phyloP scores from a whole-genome alignment of 495 filamentous ascomycete genomes.

The Aspergillus asperescens region DNA sequence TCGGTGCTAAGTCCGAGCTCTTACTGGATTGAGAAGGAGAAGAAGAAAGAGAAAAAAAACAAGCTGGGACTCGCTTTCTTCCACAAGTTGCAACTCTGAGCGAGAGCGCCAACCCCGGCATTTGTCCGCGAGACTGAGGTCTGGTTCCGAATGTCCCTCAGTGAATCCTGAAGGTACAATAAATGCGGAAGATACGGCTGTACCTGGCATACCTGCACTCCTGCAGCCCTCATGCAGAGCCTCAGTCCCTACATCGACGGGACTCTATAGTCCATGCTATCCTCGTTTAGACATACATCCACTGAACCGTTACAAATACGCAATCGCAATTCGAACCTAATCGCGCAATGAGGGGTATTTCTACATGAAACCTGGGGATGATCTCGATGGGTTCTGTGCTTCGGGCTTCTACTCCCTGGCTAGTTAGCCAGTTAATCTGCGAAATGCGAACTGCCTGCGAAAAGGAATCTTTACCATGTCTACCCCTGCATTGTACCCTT shows the following conservation, averaged over 20 bases:
- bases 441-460: neutral
- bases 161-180: too few relatives aligned
- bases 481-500: slow-evolving; percentile 2
- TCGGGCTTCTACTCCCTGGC: neutral
- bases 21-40: slow-evolving; percentile 6
- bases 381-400: too few relatives aligned
- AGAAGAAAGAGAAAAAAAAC: neutral
- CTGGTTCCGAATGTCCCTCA: too few relatives aligned
- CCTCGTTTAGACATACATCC: neutral
- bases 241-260: slow-evolving; percentile 9
- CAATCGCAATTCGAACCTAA: neutral
- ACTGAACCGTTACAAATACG: neutral
- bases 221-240: slow-evolving; percentile 22
- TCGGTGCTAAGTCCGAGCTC: neutral
- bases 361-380: too few relatives aligned
- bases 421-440: neutral
- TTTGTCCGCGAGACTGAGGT: neutral
- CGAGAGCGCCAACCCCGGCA: neutral
- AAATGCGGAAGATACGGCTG: neutral
- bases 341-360: too few relatives aligned
- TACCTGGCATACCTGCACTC: slow-evolving; percentile 6
- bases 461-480: neutral
- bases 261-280: too few relatives aligned
- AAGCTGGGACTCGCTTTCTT: neutral
- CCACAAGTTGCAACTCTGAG: neutral